Evolutionary conservation across 2,329 filamentous ascomycete species (phyloP), one percentile per base, ranked within the genome.

Genomic region (Talaromyces pinophilus): DNA sequence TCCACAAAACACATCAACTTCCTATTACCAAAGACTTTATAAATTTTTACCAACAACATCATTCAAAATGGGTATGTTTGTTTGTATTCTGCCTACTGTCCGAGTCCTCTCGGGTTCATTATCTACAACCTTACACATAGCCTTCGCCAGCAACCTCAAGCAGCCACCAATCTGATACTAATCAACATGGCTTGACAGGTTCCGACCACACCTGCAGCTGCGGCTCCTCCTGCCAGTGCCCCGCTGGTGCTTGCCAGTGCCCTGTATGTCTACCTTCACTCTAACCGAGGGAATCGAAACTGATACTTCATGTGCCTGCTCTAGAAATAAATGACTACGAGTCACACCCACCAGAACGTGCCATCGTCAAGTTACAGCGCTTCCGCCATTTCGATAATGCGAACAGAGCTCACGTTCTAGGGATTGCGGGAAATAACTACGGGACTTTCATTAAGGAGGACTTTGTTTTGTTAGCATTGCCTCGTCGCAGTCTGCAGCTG

Each of bases 181-280:
- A 64, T 35, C 22, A 15, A 46, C 3, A 17, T 55, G 19, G 25
- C 25, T 33, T n/a, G 8, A 30, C 46, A 64, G 62, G 62, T 44
- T 33, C 62, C 52, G 62, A 64, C 28, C 62, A 64, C 33, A 59
- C 52, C 42, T 64, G 62, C 62, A 64, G 62, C 62, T 64, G 62
- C 35, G 62, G 62, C n/a, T 30, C 62, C 35, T 64, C 62, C 40
- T 64, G 62, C 62, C 62, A 64, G 40, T 64, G 62, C 52, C 62
- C 62, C 28, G 17, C 62, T 15, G 62, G 62, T 48, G 40, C 40
- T 42, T 64, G 62, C 62, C 7, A 64, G 19, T 64, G 62, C 62
- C 50, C 50, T 44, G 62, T 64, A 59, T 22, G 62, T 64, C 11
- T 44, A 44, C n/a, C 13, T 15, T 50, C 28, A 15, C 33, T 57